Evolutionary conservation across 2,329 filamentous ascomycete species (phyloP), one percentile per base, ranked within the genome.

Genomic region (Cercospora citrullina): DNA sequence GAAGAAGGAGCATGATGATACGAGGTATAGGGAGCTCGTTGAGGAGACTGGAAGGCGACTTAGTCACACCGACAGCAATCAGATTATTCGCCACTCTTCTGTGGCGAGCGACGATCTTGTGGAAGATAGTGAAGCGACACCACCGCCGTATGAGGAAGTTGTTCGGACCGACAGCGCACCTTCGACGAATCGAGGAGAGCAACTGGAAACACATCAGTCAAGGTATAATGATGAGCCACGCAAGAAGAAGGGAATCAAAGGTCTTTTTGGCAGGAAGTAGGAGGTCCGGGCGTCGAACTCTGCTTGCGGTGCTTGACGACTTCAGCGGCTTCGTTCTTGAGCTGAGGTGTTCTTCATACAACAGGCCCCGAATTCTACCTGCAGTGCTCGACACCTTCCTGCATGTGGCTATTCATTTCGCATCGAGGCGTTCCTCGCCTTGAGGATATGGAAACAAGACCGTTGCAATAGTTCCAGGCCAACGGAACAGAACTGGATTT

Each of bases 21-120:
- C 48, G 65, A 67, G 74, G 53, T 74, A 73, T 63, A 12, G 59
- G 9, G 71, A 75, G 36, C 48, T 76, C 60, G 69, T 73, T 23
- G 59, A 64, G 28, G 74, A 76, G 72, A 76, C 73, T 57, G 68
- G 66, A 45, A 63, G 57, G 53, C 65, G 70, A 28, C 36, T 72
- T 10, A 63, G 64, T 63, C 67, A 65, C 1, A 64, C 48, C 28
- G 55, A 66, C 31, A 67, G 60, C 45, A 69, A 60, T 5, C 42
- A 48, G 26, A 28, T 63, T 21, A n/a, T 63, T 30, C 57, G 48
- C 18, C 60, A 39, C 21, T 60, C 65, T 4, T 31, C 39, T 26
- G 33, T 23, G 10, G 60, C 39, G 28, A 63, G 30, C 10, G 67
- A 58, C 30, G 63, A 66, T 10, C 53, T 23, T 31, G 68, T 23